Evolutionary conservation across 2,329 filamentous ascomycete species (phyloP), one percentile per base, ranked within the genome.

Genomic region (Penicillium sp.): DNA sequence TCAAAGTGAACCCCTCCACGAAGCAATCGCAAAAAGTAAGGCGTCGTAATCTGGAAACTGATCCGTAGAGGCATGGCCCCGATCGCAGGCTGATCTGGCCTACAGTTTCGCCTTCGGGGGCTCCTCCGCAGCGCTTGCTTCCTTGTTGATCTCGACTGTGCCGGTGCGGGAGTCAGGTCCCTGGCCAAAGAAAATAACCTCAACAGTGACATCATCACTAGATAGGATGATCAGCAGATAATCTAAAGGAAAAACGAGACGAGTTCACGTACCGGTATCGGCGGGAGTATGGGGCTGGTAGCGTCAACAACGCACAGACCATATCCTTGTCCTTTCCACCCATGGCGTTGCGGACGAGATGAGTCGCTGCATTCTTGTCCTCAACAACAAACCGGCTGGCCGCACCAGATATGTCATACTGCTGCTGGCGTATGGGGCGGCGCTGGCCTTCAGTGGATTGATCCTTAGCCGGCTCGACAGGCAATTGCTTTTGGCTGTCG

Each of bases 121-220:
- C 15, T 78, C 75, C 53, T 79, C 78, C 2, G 81, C 75, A 41
- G 90, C 91, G 61, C 89, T 96, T 1, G 95, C 95, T 71, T 97
- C 94, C 64, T 89, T 82, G 76, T 98, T 99, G 59, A 96, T 76
- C 5, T 89, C 85, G 5, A 98, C 89, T 63, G 89, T 88, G 37
- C 93, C 89, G 64, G 89, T 88, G 38, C 93, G 92, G 34, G 84
- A 90, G 73, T 88, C 88, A 55, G 88, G 72, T 38, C 89, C 86
- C 67, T 96, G 87, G 61, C 95, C 95, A 70, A 99, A 99, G 84
- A 99, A 99, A 72, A 99, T 96, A 62, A 99, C 95, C 76, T 99
- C 92, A 15, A 99, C 94, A 0, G 95, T 99, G 63, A 99, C 80
- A 74, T 99, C 95, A 73, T 99, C 95, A 67, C 92, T 94, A 61